These are phyloP conservation scores for Sonneratia caseolaris DNA, from an alignment of 345 rosid genomes.

Conservation along the genomic window DNA sequence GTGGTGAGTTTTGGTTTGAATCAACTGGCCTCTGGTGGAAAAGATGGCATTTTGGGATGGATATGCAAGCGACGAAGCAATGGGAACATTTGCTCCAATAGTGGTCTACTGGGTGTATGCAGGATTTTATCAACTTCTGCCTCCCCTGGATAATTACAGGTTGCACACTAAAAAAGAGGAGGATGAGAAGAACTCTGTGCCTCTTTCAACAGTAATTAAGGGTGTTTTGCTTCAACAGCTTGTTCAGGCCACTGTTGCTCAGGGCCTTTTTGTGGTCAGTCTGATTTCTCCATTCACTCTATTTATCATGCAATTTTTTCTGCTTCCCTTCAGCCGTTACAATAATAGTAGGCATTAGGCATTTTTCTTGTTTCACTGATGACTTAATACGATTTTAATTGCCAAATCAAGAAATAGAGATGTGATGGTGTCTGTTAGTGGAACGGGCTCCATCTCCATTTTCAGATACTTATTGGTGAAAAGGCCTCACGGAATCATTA, in stretches of 20 bases:
- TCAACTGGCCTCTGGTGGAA: constrained; percentile 5
- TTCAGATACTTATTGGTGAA: too few species aligned
- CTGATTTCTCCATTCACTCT: constrained; percentile 2
- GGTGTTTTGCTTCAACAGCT: constrained; percentile 72
- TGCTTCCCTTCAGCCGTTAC: background rate
- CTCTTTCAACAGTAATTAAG: constrained; percentile 34
- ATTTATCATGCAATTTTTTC: background rate
- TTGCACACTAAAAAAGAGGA: constrained; percentile 56
- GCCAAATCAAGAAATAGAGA: background rate
- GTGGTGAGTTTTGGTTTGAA: background rate
- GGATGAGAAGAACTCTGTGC: constrained; percentile 49
- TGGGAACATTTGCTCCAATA: constrained; percentile 69
- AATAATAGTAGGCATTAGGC: too few species aligned
- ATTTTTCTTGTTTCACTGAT: background rate
- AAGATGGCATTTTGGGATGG: constrained; percentile 71
- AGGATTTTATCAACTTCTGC: constrained; percentile 56
- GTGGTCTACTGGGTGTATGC: constrained; percentile 62
- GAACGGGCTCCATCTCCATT: background rate
- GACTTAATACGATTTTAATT: background rate
- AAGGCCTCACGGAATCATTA: too few species aligned
- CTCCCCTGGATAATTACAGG: constrained; percentile 41
- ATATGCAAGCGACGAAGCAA: constrained; percentile 57
- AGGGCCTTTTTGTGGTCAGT: constrained; percentile 58
- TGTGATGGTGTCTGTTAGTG: background rate
- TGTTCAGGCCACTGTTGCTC: constrained; percentile 53